Evolutionary conservation across 768 basidiomycete species (phyloP).

Genomic region (Xerocomus spinulosus): DNA sequence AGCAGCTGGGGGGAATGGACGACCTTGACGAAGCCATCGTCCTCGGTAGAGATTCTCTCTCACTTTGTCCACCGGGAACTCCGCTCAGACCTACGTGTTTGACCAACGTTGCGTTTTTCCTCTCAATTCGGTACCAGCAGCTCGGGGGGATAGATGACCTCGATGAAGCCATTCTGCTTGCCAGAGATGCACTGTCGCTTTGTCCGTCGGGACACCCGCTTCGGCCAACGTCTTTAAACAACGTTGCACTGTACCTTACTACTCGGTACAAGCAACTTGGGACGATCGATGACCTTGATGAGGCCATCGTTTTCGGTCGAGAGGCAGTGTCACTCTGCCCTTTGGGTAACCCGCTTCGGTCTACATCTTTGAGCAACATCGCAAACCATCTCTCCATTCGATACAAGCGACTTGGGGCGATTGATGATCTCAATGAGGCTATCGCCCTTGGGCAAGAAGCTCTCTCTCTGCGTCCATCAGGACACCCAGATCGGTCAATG

Average conservation of each 20-base stretch:
- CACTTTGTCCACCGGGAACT: background rate
- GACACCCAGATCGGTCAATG: background rate
- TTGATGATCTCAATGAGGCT: background rate
- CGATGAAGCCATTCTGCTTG: background rate
- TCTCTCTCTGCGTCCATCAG: background rate
- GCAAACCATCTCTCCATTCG: background rate
- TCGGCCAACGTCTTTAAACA: no score
- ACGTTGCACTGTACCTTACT: no score
- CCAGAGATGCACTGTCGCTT: no score
- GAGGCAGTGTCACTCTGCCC: background rate
- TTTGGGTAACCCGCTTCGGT: no score
- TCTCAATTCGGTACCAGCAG: background rate
- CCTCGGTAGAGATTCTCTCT: background rate
- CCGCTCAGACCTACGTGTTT: background rate
- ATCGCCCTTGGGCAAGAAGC: background rate
- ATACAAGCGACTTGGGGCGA: background rate
- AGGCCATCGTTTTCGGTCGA: background rate
- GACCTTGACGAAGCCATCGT: background rate
- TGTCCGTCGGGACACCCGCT: no score
- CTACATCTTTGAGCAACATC: background rate
- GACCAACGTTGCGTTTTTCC: background rate
- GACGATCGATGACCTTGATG: background rate
- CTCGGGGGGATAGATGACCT: background rate
- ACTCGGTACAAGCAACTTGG: background rate
- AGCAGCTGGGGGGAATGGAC: no score